Base-by-base conservation (phyloP, 257 asterid genomes). In the Apocynum venetum region DNA sequence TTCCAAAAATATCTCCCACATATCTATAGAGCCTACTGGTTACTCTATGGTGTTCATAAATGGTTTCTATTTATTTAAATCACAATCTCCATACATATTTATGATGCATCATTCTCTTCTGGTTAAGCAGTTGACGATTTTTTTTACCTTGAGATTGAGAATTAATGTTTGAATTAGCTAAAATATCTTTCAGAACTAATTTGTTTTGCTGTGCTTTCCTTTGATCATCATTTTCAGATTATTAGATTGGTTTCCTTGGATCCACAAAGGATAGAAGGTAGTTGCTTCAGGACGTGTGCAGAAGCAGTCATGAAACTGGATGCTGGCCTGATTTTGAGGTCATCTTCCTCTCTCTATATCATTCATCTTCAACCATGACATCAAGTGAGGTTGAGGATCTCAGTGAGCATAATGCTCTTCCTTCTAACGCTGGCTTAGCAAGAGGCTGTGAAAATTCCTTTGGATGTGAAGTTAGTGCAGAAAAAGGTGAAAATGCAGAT, bases 341-440 rank as follows among this genome's bases (percentile, higher is more conserved):
- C 51, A 76, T 41, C 73, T 61, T 85, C 68, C 56, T 76, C 68
- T 7, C 69, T 57, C 40, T 63, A 11, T 69, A 81, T 72, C 71
- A 17, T 56, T 82, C 78, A 60, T 63, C 73, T 84, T 78, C 85
- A 61, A 76, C 84, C 72, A 76, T 85, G 48, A 85, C 36, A 41
- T 72, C 85, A 38, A 53, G 79, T 53, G 88, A 80, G 83, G 82
- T 73, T 71, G 81, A 77, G 79, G 91, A 81, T 63, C 61, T 48
- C 44, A 80, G 78, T 68, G 80, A 48, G 57, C 81, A 64, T 43
- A 82, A 63, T 73, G 81, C 77, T 64, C 65, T 72, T 73, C 77
- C 86, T 76, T 67, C 77, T 63, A 25, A 61, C 80, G 81, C 81
- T 41, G 47, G 82, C 76, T 44, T 83, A 31, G 67, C 86, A 35